These are phyloP conservation scores for Phoma sp. DNA, from an alignment of 2,329 filamentous ascomycete species.

Conservation along the genomic window DNA sequence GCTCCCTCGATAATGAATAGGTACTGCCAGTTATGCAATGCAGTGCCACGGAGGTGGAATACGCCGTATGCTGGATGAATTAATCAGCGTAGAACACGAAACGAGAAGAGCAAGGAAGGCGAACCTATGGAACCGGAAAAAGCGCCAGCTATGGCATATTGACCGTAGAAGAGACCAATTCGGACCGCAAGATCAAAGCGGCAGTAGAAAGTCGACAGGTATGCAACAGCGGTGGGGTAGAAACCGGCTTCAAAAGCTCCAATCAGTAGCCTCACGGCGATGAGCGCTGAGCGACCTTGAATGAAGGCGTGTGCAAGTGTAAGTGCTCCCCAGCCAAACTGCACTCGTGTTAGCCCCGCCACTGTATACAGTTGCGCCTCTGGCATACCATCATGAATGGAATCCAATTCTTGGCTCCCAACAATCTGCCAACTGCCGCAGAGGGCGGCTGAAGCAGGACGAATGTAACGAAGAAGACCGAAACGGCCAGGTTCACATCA, in stretches of 20 bases:
- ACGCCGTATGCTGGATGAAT: no score
- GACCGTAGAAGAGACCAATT: slow-evolving; percentile 54
- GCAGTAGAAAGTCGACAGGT: slow-evolving; percentile 60
- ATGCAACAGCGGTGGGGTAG: slow-evolving; percentile 63
- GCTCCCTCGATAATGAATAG: slow-evolving; percentile 54
- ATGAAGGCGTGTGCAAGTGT: no score
- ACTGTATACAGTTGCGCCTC: no score
- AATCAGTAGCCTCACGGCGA: slow-evolving; percentile 39
- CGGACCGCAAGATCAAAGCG: slow-evolving; percentile 53
- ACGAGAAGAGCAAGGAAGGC: no score
- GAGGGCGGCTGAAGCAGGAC: slow-evolving; percentile 33
- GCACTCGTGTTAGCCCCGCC: no score
- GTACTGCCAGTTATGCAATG: slow-evolving; percentile 58
- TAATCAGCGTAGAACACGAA: no score
- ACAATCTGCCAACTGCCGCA: slow-evolving; percentile 29
- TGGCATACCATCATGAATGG: no score
- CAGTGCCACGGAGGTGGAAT: no score
- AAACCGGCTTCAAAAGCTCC: slow-evolving; percentile 63
- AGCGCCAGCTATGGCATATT: slow-evolving; percentile 51
- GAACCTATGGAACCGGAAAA: no score
- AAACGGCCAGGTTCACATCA: slow-evolving; percentile 34
- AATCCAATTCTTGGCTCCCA: slow-evolving; percentile 31
- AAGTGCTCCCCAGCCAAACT: slow-evolving; percentile 34
- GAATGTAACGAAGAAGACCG: slow-evolving; percentile 37
- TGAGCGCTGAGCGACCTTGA: slow-evolving; percentile 22